These are phyloP conservation scores for Hysterangium stoloniferum DNA, from an alignment of 768 basidiomycete genomes.

Conservation along the genomic window DNA sequence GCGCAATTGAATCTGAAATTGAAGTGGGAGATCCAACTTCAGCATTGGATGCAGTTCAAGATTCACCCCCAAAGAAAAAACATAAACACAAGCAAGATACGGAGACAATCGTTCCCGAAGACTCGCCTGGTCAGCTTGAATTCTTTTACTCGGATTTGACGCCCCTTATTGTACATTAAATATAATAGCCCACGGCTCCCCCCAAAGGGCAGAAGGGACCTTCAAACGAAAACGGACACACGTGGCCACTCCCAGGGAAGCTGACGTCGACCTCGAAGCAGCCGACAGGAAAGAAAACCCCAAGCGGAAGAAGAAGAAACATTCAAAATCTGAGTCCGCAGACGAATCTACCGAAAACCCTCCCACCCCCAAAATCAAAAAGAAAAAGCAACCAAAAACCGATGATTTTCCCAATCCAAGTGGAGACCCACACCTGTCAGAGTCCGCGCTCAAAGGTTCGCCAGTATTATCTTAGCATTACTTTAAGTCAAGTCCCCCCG, in stretches of 20 bases:
- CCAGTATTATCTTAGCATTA: no score
- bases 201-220: no score
- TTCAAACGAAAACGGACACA: no score
- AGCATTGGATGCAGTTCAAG: not conserved
- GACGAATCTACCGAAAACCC: not conserved
- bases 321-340: not conserved
- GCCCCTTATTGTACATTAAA: not conserved
- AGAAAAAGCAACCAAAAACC: constrained; percentile 2
- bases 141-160: not conserved
- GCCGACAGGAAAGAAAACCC: not conserved
- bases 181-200: not conserved
- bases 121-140: not conserved
- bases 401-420: constrained; percentile 24
- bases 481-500: not conserved
- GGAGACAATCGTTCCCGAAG: not conserved
- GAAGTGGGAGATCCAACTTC: not conserved
- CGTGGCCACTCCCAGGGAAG: no score
- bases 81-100: not conserved
- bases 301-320: not conserved
- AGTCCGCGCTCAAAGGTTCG: constrained; percentile 35
- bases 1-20: not conserved
- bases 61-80: not conserved
- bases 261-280: not conserved
- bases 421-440: constrained; percentile 27
- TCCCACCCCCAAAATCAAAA: not conserved